These are phyloP conservation scores for Candida krabiensis DNA, from an alignment of 805 yeast species.

Conservation along the genomic window DNA sequence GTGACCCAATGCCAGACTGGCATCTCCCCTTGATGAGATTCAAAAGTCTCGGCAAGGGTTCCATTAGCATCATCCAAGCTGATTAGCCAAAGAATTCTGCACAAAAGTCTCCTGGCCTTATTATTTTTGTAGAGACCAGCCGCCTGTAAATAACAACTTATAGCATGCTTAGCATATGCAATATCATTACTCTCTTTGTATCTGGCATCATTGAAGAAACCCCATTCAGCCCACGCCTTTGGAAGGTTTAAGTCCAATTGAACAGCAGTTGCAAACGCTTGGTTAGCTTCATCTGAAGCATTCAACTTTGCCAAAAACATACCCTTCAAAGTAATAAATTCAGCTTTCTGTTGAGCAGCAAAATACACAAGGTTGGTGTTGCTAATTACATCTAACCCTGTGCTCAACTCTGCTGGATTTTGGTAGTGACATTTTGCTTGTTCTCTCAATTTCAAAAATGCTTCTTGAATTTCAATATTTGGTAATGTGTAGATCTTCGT, in stretches of 20 bases:
- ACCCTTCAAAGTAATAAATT: slow-evolving; percentile 95
- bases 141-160: slow-evolving; percentile 94
- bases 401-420: slow-evolving; percentile 83
- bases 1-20: slow-evolving; percentile 99
- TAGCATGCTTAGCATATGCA: slow-evolving; percentile 87
- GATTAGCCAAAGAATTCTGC: slow-evolving; percentile 90
- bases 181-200: slow-evolving; percentile 80
- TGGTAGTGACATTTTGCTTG: slow-evolving; percentile 98
- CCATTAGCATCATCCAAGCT: slow-evolving; percentile 86
- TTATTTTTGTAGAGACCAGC: slow-evolving; percentile 94
- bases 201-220: slow-evolving; percentile 86
- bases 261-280: slow-evolving; percentile 97
- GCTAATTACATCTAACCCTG: slow-evolving; percentile 95
- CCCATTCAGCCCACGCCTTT: slow-evolving; percentile 99
- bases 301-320: slow-evolving; percentile 93
- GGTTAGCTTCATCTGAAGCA: slow-evolving; percentile 93
- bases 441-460: slow-evolving; percentile 90
- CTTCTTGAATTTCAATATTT: slow-evolving; percentile 97
- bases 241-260: slow-evolving; percentile 92
- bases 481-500: slow-evolving; percentile 94
- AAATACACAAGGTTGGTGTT: slow-evolving; percentile 95
- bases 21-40: slow-evolving; percentile 88
- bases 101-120: slow-evolving; percentile 82
- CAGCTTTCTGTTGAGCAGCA: slow-evolving; percentile 97
- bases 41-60: slow-evolving; percentile 82